phyloP scores from a whole-genome alignment of 352 stramenopile species.

The Pythium brachiatum region DNA sequence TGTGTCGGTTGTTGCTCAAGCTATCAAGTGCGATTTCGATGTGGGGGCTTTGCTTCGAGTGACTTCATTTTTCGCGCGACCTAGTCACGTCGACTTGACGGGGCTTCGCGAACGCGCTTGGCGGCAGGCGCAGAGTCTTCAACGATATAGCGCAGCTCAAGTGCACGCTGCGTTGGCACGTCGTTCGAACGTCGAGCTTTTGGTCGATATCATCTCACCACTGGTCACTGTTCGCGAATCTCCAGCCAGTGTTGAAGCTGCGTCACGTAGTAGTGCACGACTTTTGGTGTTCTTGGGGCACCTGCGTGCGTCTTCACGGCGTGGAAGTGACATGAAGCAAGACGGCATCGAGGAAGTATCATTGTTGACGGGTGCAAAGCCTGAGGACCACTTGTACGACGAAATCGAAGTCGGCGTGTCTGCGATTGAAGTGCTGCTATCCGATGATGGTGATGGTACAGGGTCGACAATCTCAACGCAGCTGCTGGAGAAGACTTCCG shows the following conservation, averaged over 20 bases:
- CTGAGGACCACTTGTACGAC: conserved; percentile 58
- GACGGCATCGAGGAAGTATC: conserved; percentile 3
- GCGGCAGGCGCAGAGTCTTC: conserved; percentile 68
- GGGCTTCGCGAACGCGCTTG: conserved; percentile 70
- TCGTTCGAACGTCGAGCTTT: conserved; percentile 69
- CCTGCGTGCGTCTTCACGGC: conserved; percentile 61
- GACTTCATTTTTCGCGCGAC: conserved; percentile 64
- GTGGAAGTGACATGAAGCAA: conserved; percentile 19
- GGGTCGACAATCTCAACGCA: conserved; percentile 29
- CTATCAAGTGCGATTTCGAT: conserved; percentile 79
- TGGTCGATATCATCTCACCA: conserved; percentile 78
- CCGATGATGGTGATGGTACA: conserved; percentile 8
- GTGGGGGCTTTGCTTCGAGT: conserved; percentile 71
- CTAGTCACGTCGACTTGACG: conserved; percentile 72
- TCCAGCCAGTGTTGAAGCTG: conserved; percentile 18
- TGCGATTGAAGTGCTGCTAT: conserved; percentile 72
- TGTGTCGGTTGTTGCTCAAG: conserved; percentile 73
- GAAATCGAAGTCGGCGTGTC: conserved; percentile 74
- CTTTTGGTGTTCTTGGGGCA: conserved; percentile 77
- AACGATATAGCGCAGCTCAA: conserved; percentile 75
- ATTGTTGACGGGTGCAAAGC: conserved; percentile 1
- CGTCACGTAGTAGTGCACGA: conserved; percentile 28
- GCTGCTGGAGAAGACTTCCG: conserved; percentile 71
- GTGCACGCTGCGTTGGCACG: conserved; percentile 62
- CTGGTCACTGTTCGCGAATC: conserved; percentile 72